phyloP scores from a whole-genome alignment of 345 rosid genomes.

The Euphorbia pulcherrima region DNA sequence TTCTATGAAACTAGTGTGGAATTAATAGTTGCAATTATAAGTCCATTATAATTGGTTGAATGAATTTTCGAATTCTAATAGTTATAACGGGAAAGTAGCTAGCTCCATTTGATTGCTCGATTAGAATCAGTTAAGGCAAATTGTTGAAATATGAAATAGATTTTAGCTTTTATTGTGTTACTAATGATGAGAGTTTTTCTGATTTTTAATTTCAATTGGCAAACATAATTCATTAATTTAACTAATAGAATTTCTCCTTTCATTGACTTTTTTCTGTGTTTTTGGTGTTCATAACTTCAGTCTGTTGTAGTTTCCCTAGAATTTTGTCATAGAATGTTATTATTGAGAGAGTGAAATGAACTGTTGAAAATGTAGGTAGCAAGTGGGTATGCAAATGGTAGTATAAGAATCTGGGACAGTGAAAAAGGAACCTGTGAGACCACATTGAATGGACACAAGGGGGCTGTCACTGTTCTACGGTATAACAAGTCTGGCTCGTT shows the following conservation, averaged over 20 bases:
- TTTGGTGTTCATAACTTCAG: not conserved
- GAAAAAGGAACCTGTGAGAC: conserved; percentile 78
- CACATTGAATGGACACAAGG: conserved; percentile 73
- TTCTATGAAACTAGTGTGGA: not conserved
- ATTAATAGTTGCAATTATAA: not conserved
- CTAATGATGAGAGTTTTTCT: not conserved
- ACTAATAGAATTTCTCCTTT: not conserved
- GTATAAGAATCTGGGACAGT: conserved; percentile 80
- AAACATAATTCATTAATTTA: not conserved
- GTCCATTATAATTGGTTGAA: not conserved
- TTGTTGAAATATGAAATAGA: not conserved
- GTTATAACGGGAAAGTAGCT: not conserved
- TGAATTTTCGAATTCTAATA: not conserved
- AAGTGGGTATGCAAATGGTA: conserved; percentile 75
- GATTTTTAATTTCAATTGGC: not conserved
- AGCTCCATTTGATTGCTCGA: not conserved
- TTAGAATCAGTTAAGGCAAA: not conserved
- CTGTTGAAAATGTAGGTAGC: conserved; percentile 32
- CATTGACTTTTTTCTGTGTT: not conserved
- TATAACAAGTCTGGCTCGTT: conserved; percentile 63
- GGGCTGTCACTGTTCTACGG: conserved; percentile 72
- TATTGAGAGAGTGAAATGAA: not conserved
- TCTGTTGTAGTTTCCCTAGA: not conserved
- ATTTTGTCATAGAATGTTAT: not conserved
- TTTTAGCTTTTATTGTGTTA: not conserved